Evolutionary conservation across 345 rosid genomes (phyloP).

Genomic region (Pugionium cornutum): DNA sequence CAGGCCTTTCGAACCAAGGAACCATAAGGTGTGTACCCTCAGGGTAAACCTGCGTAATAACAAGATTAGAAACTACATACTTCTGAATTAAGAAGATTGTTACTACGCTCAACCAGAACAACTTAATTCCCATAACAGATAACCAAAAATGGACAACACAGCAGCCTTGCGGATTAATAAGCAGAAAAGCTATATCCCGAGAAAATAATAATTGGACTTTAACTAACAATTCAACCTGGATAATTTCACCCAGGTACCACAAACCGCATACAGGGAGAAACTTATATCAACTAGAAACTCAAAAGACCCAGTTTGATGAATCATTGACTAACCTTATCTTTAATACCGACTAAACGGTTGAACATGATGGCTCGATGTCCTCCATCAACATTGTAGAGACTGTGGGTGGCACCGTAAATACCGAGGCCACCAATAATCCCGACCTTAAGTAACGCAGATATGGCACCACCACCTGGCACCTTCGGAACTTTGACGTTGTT

Average conservation of each 20-base stretch:
- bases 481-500: constrained; percentile 80
- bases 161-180: neutral
- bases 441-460: constrained; percentile 61
- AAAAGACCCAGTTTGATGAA: neutral
- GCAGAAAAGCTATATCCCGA: neutral
- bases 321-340: constrained; percentile 36
- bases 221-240: neutral
- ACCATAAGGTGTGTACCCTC: constrained; percentile 91
- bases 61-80: neutral
- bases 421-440: constrained; percentile 74
- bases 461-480: constrained; percentile 71
- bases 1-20: constrained; percentile 87
- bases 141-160: neutral
- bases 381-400: constrained; percentile 44
- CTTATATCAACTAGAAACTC: neutral
- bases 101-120: neutral
- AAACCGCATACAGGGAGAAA: neutral
- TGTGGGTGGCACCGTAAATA: constrained; percentile 56
- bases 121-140: neutral
- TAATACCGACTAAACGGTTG: constrained; percentile 40
- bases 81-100: neutral
- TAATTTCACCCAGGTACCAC: neutral
- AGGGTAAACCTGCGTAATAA: constrained; percentile 65
- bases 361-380: constrained; percentile 45
- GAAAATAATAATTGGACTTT: neutral